Evolutionary conservation across 441 rosid genomes (phyloP).

Genomic region (Populus trichocarpa): DNA sequence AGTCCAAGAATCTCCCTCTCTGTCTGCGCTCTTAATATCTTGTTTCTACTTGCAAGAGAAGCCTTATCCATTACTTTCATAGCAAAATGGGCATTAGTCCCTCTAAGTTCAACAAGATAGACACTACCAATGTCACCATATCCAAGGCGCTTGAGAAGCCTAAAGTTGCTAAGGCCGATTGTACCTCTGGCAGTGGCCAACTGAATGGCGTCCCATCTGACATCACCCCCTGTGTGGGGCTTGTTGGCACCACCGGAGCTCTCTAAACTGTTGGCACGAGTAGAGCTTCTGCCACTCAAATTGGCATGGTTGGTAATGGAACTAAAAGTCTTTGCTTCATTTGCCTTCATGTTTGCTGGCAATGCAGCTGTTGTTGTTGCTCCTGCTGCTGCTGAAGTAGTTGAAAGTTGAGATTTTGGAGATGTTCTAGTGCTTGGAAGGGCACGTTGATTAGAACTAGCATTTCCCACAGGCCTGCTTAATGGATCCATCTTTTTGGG

Average conservation of each 20-base stretch:
- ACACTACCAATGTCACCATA: slow-evolving; percentile 89
- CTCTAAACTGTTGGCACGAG: slow-evolving; percentile 58
- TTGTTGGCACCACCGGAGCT: slow-evolving; percentile 46
- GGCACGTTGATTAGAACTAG: slow-evolving; percentile 24
- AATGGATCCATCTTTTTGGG: slow-evolving; percentile 44
- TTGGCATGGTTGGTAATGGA: slow-evolving; percentile 16
- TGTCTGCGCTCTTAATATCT: slow-evolving; percentile 72
- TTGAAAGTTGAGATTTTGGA: slow-evolving; percentile 19
- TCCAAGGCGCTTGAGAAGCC: slow-evolving; percentile 75
- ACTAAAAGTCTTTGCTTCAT: slow-evolving; percentile 23
- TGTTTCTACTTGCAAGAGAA: slow-evolving; percentile 81
- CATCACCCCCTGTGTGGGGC: slow-evolving; percentile 88
- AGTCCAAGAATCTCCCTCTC: slow-evolving; percentile 91
- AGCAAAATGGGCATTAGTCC: slow-evolving; percentile 59
- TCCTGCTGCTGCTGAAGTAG: slow-evolving; percentile 18
- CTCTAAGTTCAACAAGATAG: slow-evolving; percentile 70
- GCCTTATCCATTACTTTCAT: slow-evolving; percentile 29
- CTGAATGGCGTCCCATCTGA: slow-evolving; percentile 74
- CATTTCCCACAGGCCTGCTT: slow-evolving; percentile 22
- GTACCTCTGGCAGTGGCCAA: slow-evolving; percentile 34
- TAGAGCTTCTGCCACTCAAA: slow-evolving; percentile 12
- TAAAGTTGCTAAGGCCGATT: slow-evolving; percentile 65
- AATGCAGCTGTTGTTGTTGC: slow-evolving; percentile 17
- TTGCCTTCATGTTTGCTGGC: slow-evolving; percentile 24
- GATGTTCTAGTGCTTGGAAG: slow-evolving; percentile 28